Base-by-base conservation (phyloP, 805 yeast genomes). In the Metschnikowia cubensis region DNA sequence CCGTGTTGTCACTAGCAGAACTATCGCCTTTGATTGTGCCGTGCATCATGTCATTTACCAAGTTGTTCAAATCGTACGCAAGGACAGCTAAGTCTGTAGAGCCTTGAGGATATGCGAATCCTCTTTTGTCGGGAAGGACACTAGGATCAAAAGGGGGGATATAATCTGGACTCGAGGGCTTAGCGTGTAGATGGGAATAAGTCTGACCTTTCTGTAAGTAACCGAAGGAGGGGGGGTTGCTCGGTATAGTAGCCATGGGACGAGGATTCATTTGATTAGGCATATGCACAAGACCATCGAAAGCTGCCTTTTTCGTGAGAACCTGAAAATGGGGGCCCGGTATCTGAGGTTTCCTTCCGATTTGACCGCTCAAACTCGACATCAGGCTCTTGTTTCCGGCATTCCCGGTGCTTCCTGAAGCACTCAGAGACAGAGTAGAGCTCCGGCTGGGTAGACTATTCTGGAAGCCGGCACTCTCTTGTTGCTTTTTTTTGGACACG, bases 31-130 rank as follows among this genome's bases (percentile, higher is more conserved):
- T 34, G 15, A 14, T 29, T 17, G 33, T 34, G n/a, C 39, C 33
- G 46, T 55, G 61, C 66, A 73, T 70, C 43, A 73, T 69, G 46
- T 66, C 65, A 34, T 60, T 66, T 17, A 73, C 77, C 46, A 73
- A 60, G 52, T 72, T 70, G 55, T 70, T 73, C 46, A 73, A 56
- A 47, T 73, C 76, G 7, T 62, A 50, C 0, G 77, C 76, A 15
- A 73, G 55, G 10, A 69, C 40, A 36, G 70, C 61, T 47, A 73
- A 61, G 25, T 41, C 45, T 32, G 45, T 11, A 14, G 36, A 41
- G 29, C 36, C 11, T 33, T 32, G 45, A 13, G 20, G 31, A 20
- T 18, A 15, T 20, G 14, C 5, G 10, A 20, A 21, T 3, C 18
- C 17, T 13, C 15, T 8, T 13, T 6, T 31, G 22, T 41, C 17